A percentile compares a stretch with the other conserved stretches of the same genome.
phyloP scores from a whole-genome alignment of 1,284 basidiomycete genomes.

The Cutaneotrichosporon daszewskae region DNA sequence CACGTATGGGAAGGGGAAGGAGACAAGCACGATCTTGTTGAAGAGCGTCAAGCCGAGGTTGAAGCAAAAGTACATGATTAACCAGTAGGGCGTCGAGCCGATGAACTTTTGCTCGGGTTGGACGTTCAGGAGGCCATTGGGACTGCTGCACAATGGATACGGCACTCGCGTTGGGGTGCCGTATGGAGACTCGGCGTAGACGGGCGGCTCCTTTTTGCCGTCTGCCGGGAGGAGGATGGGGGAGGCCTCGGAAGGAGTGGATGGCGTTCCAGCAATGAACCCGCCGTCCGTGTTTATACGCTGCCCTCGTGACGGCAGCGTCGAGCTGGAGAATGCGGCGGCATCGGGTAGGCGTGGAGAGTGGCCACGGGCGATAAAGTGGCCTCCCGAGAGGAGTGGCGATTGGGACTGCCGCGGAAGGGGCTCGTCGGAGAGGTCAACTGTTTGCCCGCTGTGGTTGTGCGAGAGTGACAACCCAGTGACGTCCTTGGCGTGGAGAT shows the following conservation, averaged over 20 bases:
- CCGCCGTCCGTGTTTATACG: background rate
- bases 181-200: conserved; percentile 7
- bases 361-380: background rate
- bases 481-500: too few species aligned
- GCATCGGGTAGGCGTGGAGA: background rate
- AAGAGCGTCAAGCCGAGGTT: conserved; percentile 85
- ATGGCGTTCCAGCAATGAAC: conserved; percentile 1
- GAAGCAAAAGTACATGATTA: conserved; percentile 75
- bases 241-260: background rate
- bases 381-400: too few species aligned
- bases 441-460: background rate
- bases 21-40: conserved; percentile 82
- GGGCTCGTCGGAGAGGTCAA: conserved; percentile 5
- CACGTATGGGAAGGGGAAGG: conserved; percentile 83
- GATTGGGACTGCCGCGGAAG: too few species aligned
- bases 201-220: conserved; percentile 6
- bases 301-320: background rate
- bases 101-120: conserved; percentile 12
- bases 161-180: background rate
- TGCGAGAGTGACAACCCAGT: too few species aligned
- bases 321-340: background rate
- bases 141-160: background rate
- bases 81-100: conserved; percentile 54
- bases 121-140: background rate
- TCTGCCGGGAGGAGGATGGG: background rate